phyloP scores from a whole-genome alignment of 2,329 filamentous ascomycete species.

The Xylaria sp. region DNA sequence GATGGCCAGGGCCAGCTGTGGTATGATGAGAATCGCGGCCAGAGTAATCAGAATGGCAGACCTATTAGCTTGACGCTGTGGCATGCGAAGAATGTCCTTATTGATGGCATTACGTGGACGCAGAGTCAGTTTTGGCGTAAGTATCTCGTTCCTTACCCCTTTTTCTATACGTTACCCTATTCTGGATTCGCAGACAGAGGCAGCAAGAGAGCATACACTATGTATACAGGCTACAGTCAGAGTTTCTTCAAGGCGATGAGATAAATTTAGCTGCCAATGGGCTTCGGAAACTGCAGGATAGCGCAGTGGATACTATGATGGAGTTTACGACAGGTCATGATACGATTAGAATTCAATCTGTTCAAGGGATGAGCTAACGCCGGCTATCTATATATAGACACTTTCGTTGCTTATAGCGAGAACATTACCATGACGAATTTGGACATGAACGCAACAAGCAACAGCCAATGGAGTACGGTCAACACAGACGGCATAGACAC shows the following conservation, averaged over 20 bases:
- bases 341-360: neutral
- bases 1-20: constrained; percentile 59
- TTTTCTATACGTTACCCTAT: neutral
- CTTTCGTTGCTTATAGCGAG: constrained; percentile 56
- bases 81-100: constrained; percentile 57
- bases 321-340: neutral
- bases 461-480: constrained; percentile 57
- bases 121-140: constrained; percentile 62
- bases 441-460: constrained; percentile 61
- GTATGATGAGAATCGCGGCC: constrained; percentile 57
- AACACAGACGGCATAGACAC: constrained; percentile 64
- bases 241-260: neutral
- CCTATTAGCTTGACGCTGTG: constrained; percentile 59
- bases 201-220: neutral
- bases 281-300: neutral
- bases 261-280: neutral
- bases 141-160: constrained; percentile 47
- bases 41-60: constrained; percentile 56
- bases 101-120: constrained; percentile 58
- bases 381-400: constrained; percentile 36
- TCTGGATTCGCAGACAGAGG: constrained; percentile 37
- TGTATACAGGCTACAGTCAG: neutral
- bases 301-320: neutral
- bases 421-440: constrained; percentile 64
- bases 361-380: constrained; percentile 2